These are phyloP conservation scores for Microsporum audouinii DNA, from an alignment of 2,329 filamentous ascomycete genomes.

Conservation along the genomic window DNA sequence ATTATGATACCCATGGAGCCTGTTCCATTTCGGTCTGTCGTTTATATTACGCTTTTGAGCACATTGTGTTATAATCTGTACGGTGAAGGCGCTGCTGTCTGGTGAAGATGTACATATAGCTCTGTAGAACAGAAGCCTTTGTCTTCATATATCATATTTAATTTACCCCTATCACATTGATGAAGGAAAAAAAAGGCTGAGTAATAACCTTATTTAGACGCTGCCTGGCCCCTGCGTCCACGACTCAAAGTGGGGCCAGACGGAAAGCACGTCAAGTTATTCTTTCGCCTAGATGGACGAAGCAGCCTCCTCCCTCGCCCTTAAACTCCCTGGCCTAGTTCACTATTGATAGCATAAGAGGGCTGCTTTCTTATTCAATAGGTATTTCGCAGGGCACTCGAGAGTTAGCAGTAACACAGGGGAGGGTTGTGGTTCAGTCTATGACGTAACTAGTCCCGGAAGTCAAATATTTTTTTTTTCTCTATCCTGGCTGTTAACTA, in stretches of 20 bases:
- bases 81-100: not conserved
- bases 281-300: not conserved
- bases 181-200: not conserved
- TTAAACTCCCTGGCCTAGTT: not conserved
- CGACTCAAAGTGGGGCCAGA: not conserved
- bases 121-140: not conserved
- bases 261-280: not conserved
- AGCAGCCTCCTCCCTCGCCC: not conserved
- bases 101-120: not conserved
- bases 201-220: slow-evolving; percentile 3
- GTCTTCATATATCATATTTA: not conserved
- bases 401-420: not conserved
- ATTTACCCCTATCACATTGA: not conserved
- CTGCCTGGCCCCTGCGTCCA: not conserved
- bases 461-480: not conserved
- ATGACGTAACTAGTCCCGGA: not conserved
- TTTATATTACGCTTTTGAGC: not conserved
- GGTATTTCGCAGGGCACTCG: not conserved
- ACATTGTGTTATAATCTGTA: not conserved
- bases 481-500: not conserved
- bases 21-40: not conserved
- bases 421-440: not conserved
- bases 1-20: slow-evolving; percentile 3
- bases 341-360: not conserved
- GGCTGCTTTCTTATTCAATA: too few relatives aligned